A percentile compares a stretch with the other conserved stretches of the same genome.
These are phyloP conservation scores for Chlorella sp. DNA, from an alignment of 139 green algal genomes.

Conservation along the genomic window DNA sequence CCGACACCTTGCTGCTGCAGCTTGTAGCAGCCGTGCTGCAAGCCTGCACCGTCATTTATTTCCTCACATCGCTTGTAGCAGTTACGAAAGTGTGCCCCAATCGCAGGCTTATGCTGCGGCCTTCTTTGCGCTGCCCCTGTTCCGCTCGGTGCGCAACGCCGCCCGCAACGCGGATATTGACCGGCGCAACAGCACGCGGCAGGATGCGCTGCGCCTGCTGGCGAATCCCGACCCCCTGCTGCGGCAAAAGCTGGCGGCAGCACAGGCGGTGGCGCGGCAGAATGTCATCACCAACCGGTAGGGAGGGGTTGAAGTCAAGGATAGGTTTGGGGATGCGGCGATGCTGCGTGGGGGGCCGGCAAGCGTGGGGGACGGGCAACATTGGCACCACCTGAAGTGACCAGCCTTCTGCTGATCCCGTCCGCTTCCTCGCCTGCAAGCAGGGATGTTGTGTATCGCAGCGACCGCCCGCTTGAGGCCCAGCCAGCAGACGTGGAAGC, in stretches of 20 bases:
- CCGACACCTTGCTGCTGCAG: background rate
- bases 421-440: background rate
- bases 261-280: background rate
- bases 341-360: no score
- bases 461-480: slow-evolving; percentile 15
- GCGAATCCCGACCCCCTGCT: slow-evolving; percentile 9
- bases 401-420: no score
- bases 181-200: slow-evolving; percentile 67
- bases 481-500: slow-evolving; percentile 36
- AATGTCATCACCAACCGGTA: slow-evolving; percentile 18
- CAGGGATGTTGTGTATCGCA: slow-evolving; percentile 37
- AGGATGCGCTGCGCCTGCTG: slow-evolving; percentile 41
- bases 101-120: slow-evolving; percentile 80
- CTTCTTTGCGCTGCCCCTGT: slow-evolving; percentile 89
- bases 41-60: no score
- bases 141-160: slow-evolving; percentile 65
- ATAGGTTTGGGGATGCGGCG: no score
- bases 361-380: background rate
- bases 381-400: no score
- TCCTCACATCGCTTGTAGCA: no score
- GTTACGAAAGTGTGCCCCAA: no score
- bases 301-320: background rate
- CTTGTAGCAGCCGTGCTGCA: background rate
- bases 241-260: slow-evolving; percentile 19
- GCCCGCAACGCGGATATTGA: slow-evolving; percentile 78